Percentiles rank a stretch among this genome's conserved stretches.
Evolutionary conservation across 257 asterid genomes (phyloP).

Genomic region (Oldenlandia corymbosa): DNA sequence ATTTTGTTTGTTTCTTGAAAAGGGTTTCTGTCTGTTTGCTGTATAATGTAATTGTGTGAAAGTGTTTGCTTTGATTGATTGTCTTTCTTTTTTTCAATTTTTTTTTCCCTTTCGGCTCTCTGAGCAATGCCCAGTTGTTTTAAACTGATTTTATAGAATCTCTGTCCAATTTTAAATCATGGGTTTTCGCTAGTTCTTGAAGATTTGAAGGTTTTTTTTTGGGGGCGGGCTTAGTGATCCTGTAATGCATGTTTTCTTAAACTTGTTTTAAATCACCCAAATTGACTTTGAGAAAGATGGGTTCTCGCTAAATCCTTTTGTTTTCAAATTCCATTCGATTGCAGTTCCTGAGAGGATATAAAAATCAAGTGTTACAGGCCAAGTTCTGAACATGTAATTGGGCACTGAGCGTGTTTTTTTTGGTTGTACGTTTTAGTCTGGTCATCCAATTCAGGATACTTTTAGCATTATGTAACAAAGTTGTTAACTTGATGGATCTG

Average conservation of each 20-base stretch:
- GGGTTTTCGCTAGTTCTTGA: slow-evolving; percentile 19
- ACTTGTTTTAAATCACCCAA: slow-evolving; percentile 5
- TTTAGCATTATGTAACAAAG: slow-evolving; percentile 6
- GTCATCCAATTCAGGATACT: not conserved
- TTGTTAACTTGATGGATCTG: slow-evolving; percentile 25
- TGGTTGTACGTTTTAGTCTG: slow-evolving; percentile 9
- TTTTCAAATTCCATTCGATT: not conserved
- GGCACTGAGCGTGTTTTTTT: not conserved
- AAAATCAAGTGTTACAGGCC: slow-evolving; percentile 2
- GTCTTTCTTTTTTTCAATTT: too few relatives aligned
- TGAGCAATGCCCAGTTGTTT: slow-evolving; percentile 14
- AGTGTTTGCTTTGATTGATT: not conserved
- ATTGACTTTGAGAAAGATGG: slow-evolving; percentile 2
- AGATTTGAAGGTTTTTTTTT: not conserved
- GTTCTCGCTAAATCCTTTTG: slow-evolving; percentile 16
- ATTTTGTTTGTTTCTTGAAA: slow-evolving; percentile 5
- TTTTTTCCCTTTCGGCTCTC: too few relatives aligned
- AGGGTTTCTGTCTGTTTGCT: slow-evolving; percentile 7
- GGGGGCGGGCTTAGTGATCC: too few relatives aligned
- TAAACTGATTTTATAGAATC: not conserved
- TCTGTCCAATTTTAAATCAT: slow-evolving; percentile 6
- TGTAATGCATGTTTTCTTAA: slow-evolving; percentile 18
- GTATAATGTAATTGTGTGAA: slow-evolving; percentile 18
- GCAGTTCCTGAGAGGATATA: not conserved
- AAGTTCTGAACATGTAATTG: slow-evolving; percentile 27